Base-by-base conservation (phyloP, 352 stramenopile genomes). In the Pythium phragmiticola region DNA sequence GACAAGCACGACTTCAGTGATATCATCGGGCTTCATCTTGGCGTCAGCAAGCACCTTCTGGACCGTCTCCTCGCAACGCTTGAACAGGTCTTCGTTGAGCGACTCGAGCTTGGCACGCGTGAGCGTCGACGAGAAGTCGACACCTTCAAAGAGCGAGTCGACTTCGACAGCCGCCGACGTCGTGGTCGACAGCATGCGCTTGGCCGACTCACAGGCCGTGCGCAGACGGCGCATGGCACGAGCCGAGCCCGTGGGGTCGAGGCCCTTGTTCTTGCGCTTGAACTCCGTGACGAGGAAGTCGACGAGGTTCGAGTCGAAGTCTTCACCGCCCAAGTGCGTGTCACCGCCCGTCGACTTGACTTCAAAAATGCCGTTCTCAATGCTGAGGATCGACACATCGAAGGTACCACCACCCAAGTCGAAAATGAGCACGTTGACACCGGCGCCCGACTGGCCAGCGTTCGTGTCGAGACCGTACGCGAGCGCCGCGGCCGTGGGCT, bases 381-480 rank as follows among this genome's bases (percentile, higher is more conserved):
- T 98, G 5, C 74, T 98, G 7, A 98, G 70, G 8, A 98, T 73
- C 33, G 78, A 94, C 56, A 98, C 91, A 82, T 98, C 94, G 61
- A 98, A 98, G 3, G 92, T 98, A 60, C 94, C 94, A 23, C 94
- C 94, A n/a, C 94, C 95, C 30, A 98, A 74, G 60, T 99, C 96
- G 55, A 98, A 99, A 56, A 99, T 98, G 28, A 99, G 74, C 43
- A 99, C 91, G 60, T 98, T 99, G 66, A 85, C 80, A 68, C 65
- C 70, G 13, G 13, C 39, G 14, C 39, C 72, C 80, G 98, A 84
- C 70, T 98, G 92, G 13, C 83, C 74, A 61, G 82, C 91, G 72
- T 98, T 98, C 75, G 97, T 97, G 78, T 99, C 94, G 16, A 98
- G 72, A 46, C 96, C 94, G 75, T 99, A 99, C 4, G 92, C 93